Conservation (phyloP, 805 yeast species). For the Saturnispora kantuleensis region DNA sequence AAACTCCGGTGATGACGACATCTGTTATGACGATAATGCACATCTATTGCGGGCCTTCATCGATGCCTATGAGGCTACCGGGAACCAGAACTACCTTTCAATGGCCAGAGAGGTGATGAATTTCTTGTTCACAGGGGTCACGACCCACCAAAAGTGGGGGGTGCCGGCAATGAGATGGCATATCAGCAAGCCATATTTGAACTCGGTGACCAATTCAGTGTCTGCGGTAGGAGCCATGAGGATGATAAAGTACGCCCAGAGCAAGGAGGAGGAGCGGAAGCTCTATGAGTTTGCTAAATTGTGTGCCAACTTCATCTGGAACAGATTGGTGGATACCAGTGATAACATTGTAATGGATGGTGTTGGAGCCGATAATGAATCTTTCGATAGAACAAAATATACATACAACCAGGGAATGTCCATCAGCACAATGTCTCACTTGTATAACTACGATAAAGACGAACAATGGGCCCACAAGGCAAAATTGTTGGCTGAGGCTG, state of each 20-base stretch:
- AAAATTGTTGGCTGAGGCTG: constrained; percentile 45
- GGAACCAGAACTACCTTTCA: constrained; percentile 41
- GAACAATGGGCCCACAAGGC: constrained; percentile 40
- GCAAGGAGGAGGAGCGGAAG: constrained; percentile 27
- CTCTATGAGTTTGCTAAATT: constrained; percentile 50
- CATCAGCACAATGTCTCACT: constrained; percentile 40
- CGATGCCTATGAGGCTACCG: constrained; percentile 60
- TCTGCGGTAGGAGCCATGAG: constrained; percentile 60
- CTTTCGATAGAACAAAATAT: constrained; percentile 45
- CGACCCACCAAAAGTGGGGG: constrained; percentile 31
- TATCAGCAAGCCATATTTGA: constrained; percentile 44
- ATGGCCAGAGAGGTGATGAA: constrained; percentile 48
- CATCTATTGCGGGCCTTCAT: constrained; percentile 59
- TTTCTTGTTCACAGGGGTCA: constrained; percentile 59
- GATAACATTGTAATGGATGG: constrained; percentile 58
- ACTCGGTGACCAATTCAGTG: constrained; percentile 43
- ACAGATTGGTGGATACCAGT: constrained; percentile 38
- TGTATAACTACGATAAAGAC: constrained; percentile 43
- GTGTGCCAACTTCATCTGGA: constrained; percentile 50
- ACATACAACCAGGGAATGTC: constrained; percentile 64
- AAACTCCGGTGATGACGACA: constrained; percentile 45
- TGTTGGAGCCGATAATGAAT: constrained; percentile 34
- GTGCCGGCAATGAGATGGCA: constrained; percentile 67
- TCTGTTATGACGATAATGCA: constrained; percentile 69
- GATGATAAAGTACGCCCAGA: constrained; percentile 43